A percentile compares a stretch with the other conserved stretches of the same genome.
phyloP scores from a whole-genome alignment of 345 rosid species.

The Viola odorata region DNA sequence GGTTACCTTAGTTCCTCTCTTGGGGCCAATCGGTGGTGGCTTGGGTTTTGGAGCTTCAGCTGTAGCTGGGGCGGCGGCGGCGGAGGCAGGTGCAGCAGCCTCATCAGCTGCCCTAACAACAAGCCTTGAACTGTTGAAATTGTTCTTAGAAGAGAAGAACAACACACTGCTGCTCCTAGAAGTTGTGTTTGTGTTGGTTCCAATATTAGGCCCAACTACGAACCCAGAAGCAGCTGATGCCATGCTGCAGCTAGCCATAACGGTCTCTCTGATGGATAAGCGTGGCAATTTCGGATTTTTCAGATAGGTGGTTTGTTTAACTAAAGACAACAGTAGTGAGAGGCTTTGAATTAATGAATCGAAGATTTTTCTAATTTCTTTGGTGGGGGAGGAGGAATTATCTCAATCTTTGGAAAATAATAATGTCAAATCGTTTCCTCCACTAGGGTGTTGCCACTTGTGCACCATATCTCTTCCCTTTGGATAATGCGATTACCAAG shows the following conservation, averaged over 20 bases:
- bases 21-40: conserved; percentile 78
- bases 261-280: conserved; percentile 3
- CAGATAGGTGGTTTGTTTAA: background rate
- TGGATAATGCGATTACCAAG: conserved; percentile 43
- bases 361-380: conserved; percentile 3
- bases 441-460: conserved; percentile 58
- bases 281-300: background rate
- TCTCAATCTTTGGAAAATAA: conserved; percentile 25
- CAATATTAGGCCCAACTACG: conserved; percentile 35
- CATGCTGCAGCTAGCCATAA: conserved; percentile 59
- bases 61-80: conserved; percentile 30
- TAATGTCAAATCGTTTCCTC: conserved; percentile 35
- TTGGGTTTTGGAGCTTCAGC: conserved; percentile 51
- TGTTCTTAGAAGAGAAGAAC: conserved; percentile 40
- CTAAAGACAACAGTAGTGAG: background rate
- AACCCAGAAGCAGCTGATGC: conserved; percentile 74
- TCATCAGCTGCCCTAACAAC: conserved; percentile 60
- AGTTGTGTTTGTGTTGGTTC: conserved; percentile 23
- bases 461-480: conserved; percentile 36
- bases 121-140: conserved; percentile 35
- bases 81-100: conserved; percentile 36
- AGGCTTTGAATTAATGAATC: conserved; percentile 33
- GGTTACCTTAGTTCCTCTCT: conserved; percentile 84
- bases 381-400: conserved; percentile 13
- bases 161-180: conserved; percentile 34